These are phyloP conservation scores for Wickerhamiella allomyrinae DNA, from an alignment of 805 yeast genomes.

Conservation along the genomic window DNA sequence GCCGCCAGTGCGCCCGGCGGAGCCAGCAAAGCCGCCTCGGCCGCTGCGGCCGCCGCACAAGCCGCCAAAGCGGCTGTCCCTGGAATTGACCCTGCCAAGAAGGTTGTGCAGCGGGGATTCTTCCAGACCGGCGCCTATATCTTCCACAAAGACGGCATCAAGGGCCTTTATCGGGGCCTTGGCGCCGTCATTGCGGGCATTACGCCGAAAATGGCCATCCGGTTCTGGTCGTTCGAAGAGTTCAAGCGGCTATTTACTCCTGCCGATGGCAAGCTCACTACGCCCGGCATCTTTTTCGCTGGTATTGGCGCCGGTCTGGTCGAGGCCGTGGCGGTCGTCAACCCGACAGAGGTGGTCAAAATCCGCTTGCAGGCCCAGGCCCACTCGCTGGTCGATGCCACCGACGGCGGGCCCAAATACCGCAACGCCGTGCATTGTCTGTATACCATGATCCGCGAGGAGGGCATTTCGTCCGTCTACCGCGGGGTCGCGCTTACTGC, in stretches of 20 bases:
- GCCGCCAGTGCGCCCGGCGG: slow-evolving; percentile 10
- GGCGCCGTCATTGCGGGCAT: slow-evolving; percentile 97
- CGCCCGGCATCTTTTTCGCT: slow-evolving; percentile 67
- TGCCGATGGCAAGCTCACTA: slow-evolving; percentile 49
- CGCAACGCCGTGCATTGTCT: slow-evolving; percentile 88
- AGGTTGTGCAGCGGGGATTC: slow-evolving; percentile 56
- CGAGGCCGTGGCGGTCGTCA: slow-evolving; percentile 87
- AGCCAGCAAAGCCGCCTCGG: slow-evolving; percentile 6
- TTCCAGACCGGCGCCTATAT: slow-evolving; percentile 67
- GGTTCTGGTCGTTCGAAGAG: slow-evolving; percentile 88
- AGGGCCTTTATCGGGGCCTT: slow-evolving; percentile 84
- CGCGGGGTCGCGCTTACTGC: slow-evolving; percentile 94
- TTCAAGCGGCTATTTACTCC: slow-evolving; percentile 58
- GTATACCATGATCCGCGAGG: slow-evolving; percentile 71
- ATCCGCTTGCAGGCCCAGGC: slow-evolving; percentile 93
- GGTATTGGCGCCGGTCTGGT: slow-evolving; percentile 97
- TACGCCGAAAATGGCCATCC: slow-evolving; percentile 95
- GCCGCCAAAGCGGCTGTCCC: slow-evolving; percentile 11
- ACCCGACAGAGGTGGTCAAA: slow-evolving; percentile 95
- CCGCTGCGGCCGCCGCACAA: slow-evolving; percentile 7
- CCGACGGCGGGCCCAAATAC: slow-evolving; percentile 63
- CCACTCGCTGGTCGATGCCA: slow-evolving; percentile 75
- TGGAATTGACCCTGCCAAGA: slow-evolving; percentile 27
- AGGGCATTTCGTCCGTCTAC: slow-evolving; percentile 77
- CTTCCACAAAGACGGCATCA: slow-evolving; percentile 62